Evolutionary conservation across 2,329 filamentous ascomycete genomes (phyloP).

Genomic region (Tolypocladium sp.): DNA sequence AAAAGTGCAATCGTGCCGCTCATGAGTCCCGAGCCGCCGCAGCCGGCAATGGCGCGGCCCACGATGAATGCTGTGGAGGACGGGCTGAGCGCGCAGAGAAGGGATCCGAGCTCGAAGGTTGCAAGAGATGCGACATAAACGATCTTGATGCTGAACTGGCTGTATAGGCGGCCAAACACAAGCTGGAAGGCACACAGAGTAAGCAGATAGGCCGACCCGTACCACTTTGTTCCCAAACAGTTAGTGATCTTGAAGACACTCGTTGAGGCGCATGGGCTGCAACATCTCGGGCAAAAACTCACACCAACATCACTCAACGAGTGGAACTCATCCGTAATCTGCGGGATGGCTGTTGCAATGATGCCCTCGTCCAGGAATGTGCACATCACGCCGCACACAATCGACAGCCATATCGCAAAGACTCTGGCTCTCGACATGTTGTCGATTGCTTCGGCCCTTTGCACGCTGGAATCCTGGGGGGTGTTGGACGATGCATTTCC

Average conservation of each 20-base stretch:
- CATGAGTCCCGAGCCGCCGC: not conserved
- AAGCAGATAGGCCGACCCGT: not conserved
- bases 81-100: not conserved
- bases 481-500: not conserved
- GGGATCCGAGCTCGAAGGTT: not conserved
- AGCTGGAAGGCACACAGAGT: conserved; percentile 1
- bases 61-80: not conserved
- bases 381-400: conserved; percentile 1
- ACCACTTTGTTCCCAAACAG: not conserved
- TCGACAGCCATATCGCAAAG: not conserved
- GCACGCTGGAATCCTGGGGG: not conserved
- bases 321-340: conserved; percentile 1
- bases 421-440: not conserved
- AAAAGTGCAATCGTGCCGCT: conserved; percentile 1
- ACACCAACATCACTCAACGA: conserved; percentile 1
- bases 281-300: not conserved
- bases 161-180: conserved; percentile 1
- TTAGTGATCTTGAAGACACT: not conserved
- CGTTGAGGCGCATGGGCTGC: not conserved
- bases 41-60: not conserved
- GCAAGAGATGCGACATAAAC: not conserved
- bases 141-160: not conserved
- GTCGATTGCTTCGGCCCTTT: not conserved
- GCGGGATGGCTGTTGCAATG: not conserved
- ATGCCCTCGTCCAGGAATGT: conserved; percentile 2